Evolutionary conservation across 257 asterid genomes (phyloP).

Genomic region (Pogostemon cablin): DNA sequence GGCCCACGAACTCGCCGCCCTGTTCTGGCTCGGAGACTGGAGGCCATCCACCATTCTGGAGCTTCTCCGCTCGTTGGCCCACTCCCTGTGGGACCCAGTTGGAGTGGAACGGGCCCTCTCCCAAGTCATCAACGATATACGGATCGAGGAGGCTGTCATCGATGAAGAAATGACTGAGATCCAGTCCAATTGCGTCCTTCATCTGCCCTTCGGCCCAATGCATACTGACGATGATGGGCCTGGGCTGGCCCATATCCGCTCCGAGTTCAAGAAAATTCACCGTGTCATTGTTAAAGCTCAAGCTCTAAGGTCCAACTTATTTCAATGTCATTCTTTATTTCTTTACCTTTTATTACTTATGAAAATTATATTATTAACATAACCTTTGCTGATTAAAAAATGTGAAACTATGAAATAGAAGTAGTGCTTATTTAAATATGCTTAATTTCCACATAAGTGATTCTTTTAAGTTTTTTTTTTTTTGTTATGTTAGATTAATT

Average conservation of each 20-base stretch:
- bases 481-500: no score
- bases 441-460: no score
- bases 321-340: not conserved
- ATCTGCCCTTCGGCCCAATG: conserved; percentile 64
- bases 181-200: conserved; percentile 73
- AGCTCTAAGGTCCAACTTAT: conserved; percentile 52
- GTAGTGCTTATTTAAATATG: no score
- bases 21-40: conserved; percentile 91
- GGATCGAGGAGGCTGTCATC: conserved; percentile 87
- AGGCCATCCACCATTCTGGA: conserved; percentile 74
- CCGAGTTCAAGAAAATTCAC: conserved; percentile 72
- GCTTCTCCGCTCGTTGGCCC: conserved; percentile 56
- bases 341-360: no score
- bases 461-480: no score
- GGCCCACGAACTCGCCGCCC: conserved; percentile 66
- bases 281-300: conserved; percentile 76
- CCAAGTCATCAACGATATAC: conserved; percentile 61
- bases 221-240: conserved; percentile 22
- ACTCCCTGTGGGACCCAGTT: conserved; percentile 46
- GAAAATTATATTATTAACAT: no score
- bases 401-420: no score
- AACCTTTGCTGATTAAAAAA: no score
- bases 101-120: conserved; percentile 50
- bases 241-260: conserved; percentile 41
- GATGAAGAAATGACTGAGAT: conserved; percentile 87